Percentiles rank a stretch among this genome's conserved stretches.
phyloP scores from a whole-genome alignment of 805 yeast genomes.

The Cyberlindnera sargentensis region DNA sequence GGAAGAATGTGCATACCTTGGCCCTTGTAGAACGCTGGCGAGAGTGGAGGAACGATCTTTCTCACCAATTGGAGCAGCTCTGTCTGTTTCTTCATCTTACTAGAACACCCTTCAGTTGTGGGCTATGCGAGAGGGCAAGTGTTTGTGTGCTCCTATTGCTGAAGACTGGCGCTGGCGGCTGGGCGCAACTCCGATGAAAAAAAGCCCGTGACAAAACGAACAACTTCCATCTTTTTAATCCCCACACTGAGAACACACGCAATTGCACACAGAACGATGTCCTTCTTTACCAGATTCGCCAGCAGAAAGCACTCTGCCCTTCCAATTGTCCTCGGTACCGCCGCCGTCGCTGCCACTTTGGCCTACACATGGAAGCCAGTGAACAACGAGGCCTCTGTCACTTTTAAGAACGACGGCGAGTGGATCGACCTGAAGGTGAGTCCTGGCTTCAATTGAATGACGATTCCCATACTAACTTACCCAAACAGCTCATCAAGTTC shows the following conservation, averaged over 20 bases:
- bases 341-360: conserved; percentile 35
- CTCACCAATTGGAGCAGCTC: conserved; percentile 46
- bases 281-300: conserved; percentile 22
- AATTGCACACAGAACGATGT: conserved; percentile 11
- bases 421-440: conserved; percentile 60
- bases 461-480: neutral
- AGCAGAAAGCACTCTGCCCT: conserved; percentile 14
- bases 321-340: conserved; percentile 41
- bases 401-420: conserved; percentile 56
- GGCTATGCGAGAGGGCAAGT: no score
- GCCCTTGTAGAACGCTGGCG: conserved; percentile 74
- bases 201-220: no score
- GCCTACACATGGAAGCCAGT: conserved; percentile 22
- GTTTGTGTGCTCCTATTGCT: no score
- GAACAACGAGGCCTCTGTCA: conserved; percentile 35
- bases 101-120: no score
- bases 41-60: conserved; percentile 68
- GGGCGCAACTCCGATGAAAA: no score
- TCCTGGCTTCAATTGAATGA: neutral
- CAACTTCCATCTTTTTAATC: no score
- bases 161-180: no score
- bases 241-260: neutral
- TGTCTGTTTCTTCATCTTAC: neutral
- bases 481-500: conserved; percentile 29
- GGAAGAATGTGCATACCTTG: conserved; percentile 38